Base-by-base conservation (phyloP, 345 rosid genomes). In the Boechera stricta region DNA sequence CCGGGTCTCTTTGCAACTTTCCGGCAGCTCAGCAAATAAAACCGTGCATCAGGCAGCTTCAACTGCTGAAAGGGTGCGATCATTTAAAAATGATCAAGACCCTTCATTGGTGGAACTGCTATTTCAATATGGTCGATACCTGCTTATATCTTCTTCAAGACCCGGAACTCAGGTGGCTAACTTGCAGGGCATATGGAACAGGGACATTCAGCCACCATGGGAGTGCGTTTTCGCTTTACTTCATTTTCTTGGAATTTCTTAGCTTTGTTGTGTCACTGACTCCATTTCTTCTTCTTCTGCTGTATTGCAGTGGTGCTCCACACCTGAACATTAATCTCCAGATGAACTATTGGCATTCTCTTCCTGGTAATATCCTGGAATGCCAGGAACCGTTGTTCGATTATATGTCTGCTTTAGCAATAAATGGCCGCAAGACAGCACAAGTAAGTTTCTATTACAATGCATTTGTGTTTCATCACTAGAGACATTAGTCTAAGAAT, bases 341-440 rank as follows among this genome's bases (percentile, higher is more conserved):
- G 85, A 95, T 95, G 99, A 95, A 92, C 78, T 95, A 92, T 76
- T 95, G 99, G 99, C 96, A 84, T 79, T 87, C 94, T 51, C 90
- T 91, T 77, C 85, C 99, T 60, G 87, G 89, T 87, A 91, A 95
- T 80, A 90, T 95, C 56, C 60, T 68, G 15, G 98, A 95, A 74
- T 95, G 97, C 69, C 96, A 92, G 56, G 96, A 91, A 65, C 98
- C 96, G 2, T 86, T 92, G 82, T 92, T 92, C 47, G 97, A 91
- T 64, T 95, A 81, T 65, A 85, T 88, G 42, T 80, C 87, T 58
- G 82, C 86, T 74, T 84, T 95, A 63, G 87, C 96, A 16, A 39
- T 86, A 60, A 92, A 86, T 78, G 99, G 98, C 49, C 82, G 80
- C 47, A 91, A 91, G 90, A 95, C 97, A 48, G 98, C 94, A 64